Base-by-base conservation (phyloP, 2,329 filamentous ascomycete species). In the Fusarium nelsonii region DNA sequence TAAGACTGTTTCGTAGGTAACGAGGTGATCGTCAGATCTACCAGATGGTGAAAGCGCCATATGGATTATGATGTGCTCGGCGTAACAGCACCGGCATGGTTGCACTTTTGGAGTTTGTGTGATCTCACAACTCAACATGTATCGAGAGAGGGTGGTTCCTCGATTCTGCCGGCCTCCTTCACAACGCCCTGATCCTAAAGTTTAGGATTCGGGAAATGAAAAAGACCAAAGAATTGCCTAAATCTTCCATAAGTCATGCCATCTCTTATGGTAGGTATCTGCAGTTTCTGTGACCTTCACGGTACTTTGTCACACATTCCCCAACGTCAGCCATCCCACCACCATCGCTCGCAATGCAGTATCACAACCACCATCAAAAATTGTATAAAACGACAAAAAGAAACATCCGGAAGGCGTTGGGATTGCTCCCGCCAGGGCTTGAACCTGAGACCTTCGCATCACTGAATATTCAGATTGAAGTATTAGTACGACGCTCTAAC, bases 401-500 rank as follows among this genome's bases (percentile, higher is more conserved):
- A 50, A 45, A 16, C 4, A 59, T 43, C 30, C 39, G 16, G 66
- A 59, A 36, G 69, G 63, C 63, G 12, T 26, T 62, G 56, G 56
- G 58, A 62, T 61, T 62, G 58, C 58, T 62, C 59, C 59, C 58
- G 58, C 58, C 59, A 62, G 59, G 59, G 59, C 59, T 62, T 62
- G 59, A 62, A 62, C 58, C 58, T 62, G 58, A 62, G 58, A 62
- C 58, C 58, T 62, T 62, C 58, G 56, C 56, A 62, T 62, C 11
- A 62, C 58, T 40, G 58, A 43, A 62, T 28, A 62, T 40, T 62
- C 58, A 34, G 58, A 36, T 39, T 62, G 58, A 62, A 62, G 58
- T 62, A 62, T 62, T 62, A 62, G 58, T 62, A 62, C 58, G 58
- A 62, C 58, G 58, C 58, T 62, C 58, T 62, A 62, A 62, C 59